Evolutionary conservation across 1,284 basidiomycete genomes (phyloP), one percentile per base, ranked within the genome.

Genomic region (Rhodotorula sp.): DNA sequence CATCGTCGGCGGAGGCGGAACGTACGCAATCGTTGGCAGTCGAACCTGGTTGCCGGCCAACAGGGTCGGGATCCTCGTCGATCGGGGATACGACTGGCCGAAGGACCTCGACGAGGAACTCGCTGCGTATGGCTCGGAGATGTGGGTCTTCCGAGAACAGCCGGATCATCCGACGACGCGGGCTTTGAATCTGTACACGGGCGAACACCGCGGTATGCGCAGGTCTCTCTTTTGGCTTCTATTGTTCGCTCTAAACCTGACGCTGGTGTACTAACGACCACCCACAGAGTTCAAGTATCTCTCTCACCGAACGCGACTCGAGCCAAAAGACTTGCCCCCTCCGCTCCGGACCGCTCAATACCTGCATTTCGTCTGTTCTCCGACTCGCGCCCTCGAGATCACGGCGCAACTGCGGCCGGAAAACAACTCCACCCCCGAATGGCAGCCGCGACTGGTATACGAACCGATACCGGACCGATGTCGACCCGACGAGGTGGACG

Each of bases 271-370:
- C n/a, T n/a, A n/a, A n/a, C n/a, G n/a, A n/a, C n/a, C n/a, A n/a
- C n/a, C n/a, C n/a, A n/a, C n/a, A n/a, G 92, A 91, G 47, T 96
- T 95, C 82, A 83, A 89, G 76, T 97, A 97, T 79, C 84, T 91
- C 58, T 90, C 90, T 0, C 87, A 90, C 34, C 86, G 90, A 65
- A 84, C 89, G 65, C 87, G 89, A 5, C 69, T 77, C 54, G 70
- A 75, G 14, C 72, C 76, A 0, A 61, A 49, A 15, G 77, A 78
- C 67, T 61, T 79, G 21, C 73, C 77, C 0, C 29, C 72, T 2
- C 61, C 58, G 1, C 68, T 78, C 39, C 15, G 84, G 81, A 20
- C 82, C 82, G 48, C 92, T 8, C 80, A 83, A 26, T 86, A 85
- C 64, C 80, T 97, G 26, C 94, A 97, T 80, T 92, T 95, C 76